Percentiles rank a stretch among this genome's conserved stretches.
Conservation (phyloP, 139 green algal species). For the Volvox reticuliferus region DNA sequence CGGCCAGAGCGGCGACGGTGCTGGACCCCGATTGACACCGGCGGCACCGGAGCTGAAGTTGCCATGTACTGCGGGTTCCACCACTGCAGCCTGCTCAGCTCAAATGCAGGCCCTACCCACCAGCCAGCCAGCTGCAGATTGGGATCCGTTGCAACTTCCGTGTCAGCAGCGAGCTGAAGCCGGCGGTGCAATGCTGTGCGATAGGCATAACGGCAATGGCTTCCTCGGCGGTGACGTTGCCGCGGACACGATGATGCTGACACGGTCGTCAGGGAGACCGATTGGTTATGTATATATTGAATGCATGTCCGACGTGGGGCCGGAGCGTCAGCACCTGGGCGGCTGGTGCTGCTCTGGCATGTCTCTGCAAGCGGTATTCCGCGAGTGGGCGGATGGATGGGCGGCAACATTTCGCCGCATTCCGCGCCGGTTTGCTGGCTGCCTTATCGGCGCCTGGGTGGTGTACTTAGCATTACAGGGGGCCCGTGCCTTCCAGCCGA, state of each 20-base stretch:
- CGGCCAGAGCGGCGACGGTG: not conserved
- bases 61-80: not conserved
- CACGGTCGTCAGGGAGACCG: too few species aligned
- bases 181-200: not conserved
- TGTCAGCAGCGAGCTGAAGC: not conserved
- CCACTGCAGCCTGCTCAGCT: not conserved
- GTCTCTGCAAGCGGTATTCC: not conserved
- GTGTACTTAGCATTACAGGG: slow-evolving; percentile 20
- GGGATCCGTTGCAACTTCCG: not conserved
- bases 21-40: not conserved
- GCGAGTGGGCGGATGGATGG: not conserved
- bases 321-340: not conserved
- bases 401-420: not conserved
- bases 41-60: too few species aligned
- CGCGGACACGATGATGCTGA: not conserved
- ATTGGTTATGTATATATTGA: not conserved
- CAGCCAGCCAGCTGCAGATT: not conserved
- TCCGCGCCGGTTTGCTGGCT: not conserved
- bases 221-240: too few species aligned
- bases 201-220: not conserved
- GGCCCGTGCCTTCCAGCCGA: not conserved
- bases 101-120: not conserved
- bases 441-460: not conserved
- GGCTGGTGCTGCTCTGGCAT: not conserved
- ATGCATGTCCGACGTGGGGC: not conserved